Conservation (phyloP, 2,329 filamentous ascomycete species). For the Lachnellula subtilissima region DNA sequence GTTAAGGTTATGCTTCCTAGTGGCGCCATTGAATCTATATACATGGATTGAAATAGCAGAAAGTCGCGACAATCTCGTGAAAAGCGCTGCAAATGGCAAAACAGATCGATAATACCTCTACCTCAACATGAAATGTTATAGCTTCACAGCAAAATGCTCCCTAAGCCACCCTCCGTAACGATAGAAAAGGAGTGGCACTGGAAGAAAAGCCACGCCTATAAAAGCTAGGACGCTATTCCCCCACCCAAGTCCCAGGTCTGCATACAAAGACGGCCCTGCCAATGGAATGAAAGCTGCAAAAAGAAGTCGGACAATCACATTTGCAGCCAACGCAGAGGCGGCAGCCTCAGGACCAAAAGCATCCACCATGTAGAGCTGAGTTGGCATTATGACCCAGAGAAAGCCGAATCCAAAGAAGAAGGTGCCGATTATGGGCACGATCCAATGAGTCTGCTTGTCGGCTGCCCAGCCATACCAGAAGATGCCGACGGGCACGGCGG, state of each 20-base stretch:
- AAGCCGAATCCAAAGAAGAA: constrained; percentile 34
- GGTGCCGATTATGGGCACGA: constrained; percentile 40
- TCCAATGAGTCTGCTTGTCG: constrained; percentile 36
- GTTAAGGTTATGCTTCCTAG: no score
- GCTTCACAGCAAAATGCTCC: background rate
- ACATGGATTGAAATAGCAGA: no score
- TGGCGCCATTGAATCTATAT: no score
- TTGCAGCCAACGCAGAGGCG: constrained; percentile 29
- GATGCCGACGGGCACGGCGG: constrained; percentile 38
- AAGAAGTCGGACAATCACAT: constrained; percentile 29
- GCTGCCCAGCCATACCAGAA: constrained; percentile 45
- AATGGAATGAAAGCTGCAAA: constrained; percentile 30
- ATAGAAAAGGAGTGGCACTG: constrained; percentile 7
- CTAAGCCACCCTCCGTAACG: constrained; percentile 8
- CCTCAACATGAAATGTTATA: no score
- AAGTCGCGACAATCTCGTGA: no score
- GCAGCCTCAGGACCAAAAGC: constrained; percentile 32
- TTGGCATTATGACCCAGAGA: constrained; percentile 10
- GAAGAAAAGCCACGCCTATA: constrained; percentile 21
- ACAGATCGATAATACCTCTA: no score
- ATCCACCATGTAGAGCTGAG: constrained; percentile 29
- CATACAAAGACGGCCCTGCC: constrained; percentile 23
- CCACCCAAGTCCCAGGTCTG: constrained; percentile 30
- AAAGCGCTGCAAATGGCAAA: no score
- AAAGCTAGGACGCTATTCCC: constrained; percentile 30